These are phyloP conservation scores for Ophiosphaerella narmari DNA, from an alignment of 2,329 filamentous ascomycete genomes.

Conservation along the genomic window DNA sequence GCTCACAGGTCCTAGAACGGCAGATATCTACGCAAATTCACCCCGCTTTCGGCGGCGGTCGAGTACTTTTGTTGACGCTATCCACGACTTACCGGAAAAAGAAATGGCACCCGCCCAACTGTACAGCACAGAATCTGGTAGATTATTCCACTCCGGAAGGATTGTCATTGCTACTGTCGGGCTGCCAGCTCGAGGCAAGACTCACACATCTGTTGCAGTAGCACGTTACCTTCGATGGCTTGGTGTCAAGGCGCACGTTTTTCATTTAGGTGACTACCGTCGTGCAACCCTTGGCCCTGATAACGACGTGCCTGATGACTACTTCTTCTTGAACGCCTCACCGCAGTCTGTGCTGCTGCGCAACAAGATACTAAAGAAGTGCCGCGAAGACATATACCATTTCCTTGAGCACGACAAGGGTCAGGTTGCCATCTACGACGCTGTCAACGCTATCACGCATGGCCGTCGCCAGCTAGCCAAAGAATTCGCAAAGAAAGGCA, in stretches of 20 bases:
- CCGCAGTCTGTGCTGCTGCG: slow-evolving; percentile 89
- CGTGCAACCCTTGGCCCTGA: slow-evolving; percentile 85
- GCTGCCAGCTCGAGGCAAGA: slow-evolving; percentile 92
- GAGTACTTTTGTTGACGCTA: slow-evolving; percentile 95
- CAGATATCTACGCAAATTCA: slow-evolving; percentile 88
- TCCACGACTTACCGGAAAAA: slow-evolving; percentile 88
- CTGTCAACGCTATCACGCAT: slow-evolving; percentile 86
- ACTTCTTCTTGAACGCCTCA: slow-evolving; percentile 95
- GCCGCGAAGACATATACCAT: slow-evolving; percentile 92
- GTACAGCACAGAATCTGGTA: slow-evolving; percentile 96
- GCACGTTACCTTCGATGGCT: slow-evolving; percentile 95
- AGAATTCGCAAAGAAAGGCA: slow-evolving; percentile 96
- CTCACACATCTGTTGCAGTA: slow-evolving; percentile 95
- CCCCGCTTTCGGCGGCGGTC: slow-evolving; percentile 89
- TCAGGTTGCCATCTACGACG: slow-evolving; percentile 97
- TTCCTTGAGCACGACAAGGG: slow-evolving; percentile 98
- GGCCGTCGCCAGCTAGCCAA: slow-evolving; percentile 85
- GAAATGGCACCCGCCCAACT: slow-evolving; percentile 93
- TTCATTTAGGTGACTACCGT: slow-evolving; percentile 95
- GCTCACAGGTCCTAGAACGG: slow-evolving; percentile 64
- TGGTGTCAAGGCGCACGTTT: slow-evolving; percentile 96
- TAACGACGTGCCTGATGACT: slow-evolving; percentile 89
- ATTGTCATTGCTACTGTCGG: slow-evolving; percentile 98
- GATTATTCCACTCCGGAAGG: slow-evolving; percentile 93
- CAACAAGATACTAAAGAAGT: slow-evolving; percentile 97